Evolutionary conservation across 305 asterid genomes (phyloP).

Genomic region (Fraxinus nigra): DNA sequence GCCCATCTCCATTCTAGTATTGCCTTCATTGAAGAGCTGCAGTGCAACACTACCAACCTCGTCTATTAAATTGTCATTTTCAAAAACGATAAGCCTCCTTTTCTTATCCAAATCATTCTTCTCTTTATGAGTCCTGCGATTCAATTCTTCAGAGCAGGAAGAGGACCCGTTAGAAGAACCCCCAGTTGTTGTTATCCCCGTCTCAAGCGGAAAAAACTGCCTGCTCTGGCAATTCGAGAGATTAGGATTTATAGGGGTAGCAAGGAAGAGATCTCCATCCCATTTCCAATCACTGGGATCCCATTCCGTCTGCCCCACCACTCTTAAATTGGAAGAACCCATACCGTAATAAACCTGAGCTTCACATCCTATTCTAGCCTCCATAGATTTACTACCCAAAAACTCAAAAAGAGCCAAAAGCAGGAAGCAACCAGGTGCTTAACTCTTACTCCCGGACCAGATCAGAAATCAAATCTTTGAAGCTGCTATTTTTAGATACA

Average conservation of each 20-base stretch:
- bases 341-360: conserved; percentile 39
- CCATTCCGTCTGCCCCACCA: conserved; percentile 59
- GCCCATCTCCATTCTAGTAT: conserved; percentile 21
- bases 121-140: conserved; percentile 26
- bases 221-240: conserved; percentile 37
- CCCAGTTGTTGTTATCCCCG: conserved; percentile 30
- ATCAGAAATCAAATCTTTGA: conserved; percentile 19
- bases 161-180: conserved; percentile 55
- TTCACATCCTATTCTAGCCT: conserved; percentile 41
- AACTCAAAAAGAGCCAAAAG: neutral
- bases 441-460: conserved; percentile 18
- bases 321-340: conserved; percentile 38
- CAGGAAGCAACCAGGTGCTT: neutral
- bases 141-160: conserved; percentile 56
- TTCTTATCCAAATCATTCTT: conserved; percentile 53
- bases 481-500: neutral
- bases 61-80: conserved; percentile 26
- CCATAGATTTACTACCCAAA: conserved; percentile 29
- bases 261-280: conserved; percentile 75
- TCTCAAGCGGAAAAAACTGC: conserved; percentile 53
- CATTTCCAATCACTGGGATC: conserved; percentile 71
- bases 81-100: conserved; percentile 41
- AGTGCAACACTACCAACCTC: conserved; percentile 43
- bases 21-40: conserved; percentile 51
- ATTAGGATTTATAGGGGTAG: conserved; percentile 46